Evolutionary conservation across 495 filamentous ascomycete genomes (phyloP).

Genomic region (Aspergillus sparsus): DNA sequence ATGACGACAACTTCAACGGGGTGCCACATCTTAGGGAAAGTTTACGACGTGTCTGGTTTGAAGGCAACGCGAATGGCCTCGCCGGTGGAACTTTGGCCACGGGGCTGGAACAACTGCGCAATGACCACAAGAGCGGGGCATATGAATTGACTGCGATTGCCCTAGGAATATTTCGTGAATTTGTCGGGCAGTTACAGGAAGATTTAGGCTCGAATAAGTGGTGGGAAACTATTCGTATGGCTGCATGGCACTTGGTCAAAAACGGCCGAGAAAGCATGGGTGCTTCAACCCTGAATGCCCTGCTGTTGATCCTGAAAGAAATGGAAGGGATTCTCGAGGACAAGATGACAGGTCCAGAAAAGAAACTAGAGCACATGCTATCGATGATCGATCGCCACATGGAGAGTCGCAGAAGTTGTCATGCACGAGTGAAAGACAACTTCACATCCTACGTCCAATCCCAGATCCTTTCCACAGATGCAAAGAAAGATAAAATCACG

Average conservation of each 20-base stretch:
- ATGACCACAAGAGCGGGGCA: slow-evolving; percentile 59
- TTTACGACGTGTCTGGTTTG: slow-evolving; percentile 58
- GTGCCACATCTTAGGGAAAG: slow-evolving; percentile 60
- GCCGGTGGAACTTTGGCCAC: slow-evolving; percentile 45
- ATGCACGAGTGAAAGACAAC: slow-evolving; percentile 33
- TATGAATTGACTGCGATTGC: slow-evolving; percentile 55
- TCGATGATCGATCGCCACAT: slow-evolving; percentile 37
- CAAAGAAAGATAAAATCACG: slow-evolving; percentile 33
- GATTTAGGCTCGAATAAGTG: slow-evolving; percentile 32
- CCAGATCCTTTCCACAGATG: slow-evolving; percentile 29
- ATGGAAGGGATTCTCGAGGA: slow-evolving; percentile 28
- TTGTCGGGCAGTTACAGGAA: slow-evolving; percentile 31
- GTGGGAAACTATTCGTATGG: slow-evolving; percentile 57
- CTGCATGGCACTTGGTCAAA: slow-evolving; percentile 64
- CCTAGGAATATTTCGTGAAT: slow-evolving; percentile 46
- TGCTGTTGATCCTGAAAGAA: slow-evolving; percentile 48
- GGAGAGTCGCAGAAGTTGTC: slow-evolving; percentile 26
- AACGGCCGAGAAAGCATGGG: slow-evolving; percentile 66
- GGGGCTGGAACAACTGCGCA: slow-evolving; percentile 48
- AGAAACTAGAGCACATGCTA: slow-evolving; percentile 28
- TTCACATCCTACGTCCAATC: slow-evolving; percentile 38
- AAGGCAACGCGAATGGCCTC: slow-evolving; percentile 40
- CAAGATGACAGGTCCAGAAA: slow-evolving; percentile 25
- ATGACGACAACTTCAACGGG: slow-evolving; percentile 42
- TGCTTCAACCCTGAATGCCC: slow-evolving; percentile 54